Percentiles rank a stretch among this genome's conserved stretches.
Evolutionary conservation across 2,329 filamentous ascomycete genomes (phyloP).

Genomic region (Colletotrichum filicis): DNA sequence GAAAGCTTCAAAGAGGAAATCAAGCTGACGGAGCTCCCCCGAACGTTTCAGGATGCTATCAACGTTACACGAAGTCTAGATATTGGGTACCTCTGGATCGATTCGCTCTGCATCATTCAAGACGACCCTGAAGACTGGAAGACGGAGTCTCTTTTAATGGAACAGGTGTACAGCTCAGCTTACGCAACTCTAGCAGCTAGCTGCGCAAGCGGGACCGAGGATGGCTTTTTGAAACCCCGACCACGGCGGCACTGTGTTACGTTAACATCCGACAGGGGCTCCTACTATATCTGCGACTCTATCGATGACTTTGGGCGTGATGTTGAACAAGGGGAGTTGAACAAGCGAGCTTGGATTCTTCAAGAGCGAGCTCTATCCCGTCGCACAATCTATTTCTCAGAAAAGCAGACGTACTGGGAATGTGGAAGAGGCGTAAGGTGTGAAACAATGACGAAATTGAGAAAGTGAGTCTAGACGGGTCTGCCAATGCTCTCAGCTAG

Average conservation of each 20-base stretch:
- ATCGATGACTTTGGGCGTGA: conserved; percentile 48
- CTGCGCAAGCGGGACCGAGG: not conserved
- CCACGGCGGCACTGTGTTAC: not conserved
- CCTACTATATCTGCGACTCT: conserved; percentile 37
- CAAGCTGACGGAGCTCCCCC: not conserved
- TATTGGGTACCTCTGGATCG: conserved; percentile 37
- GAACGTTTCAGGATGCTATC: conserved; percentile 32
- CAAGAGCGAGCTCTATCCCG: conserved; percentile 50
- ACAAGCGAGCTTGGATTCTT: conserved; percentile 50
- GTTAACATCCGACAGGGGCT: not conserved
- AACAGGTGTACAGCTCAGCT: conserved; percentile 10
- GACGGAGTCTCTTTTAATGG: conserved; percentile 30
- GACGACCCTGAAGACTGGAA: conserved; percentile 35
- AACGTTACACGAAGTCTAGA: conserved; percentile 21
- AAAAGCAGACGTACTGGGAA: conserved; percentile 50
- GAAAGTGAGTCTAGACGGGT: conserved; percentile 49
- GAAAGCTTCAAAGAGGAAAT: not conserved
- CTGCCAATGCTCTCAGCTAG: not conserved
- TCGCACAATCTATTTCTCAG: conserved; percentile 50
- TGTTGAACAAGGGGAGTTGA: conserved; percentile 44
- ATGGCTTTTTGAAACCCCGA: not conserved
- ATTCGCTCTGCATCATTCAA: conserved; percentile 37
- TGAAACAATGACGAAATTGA: conserved; percentile 46
- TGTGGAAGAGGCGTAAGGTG: conserved; percentile 48
- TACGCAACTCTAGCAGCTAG: conserved; percentile 3